A percentile compares a stretch with the other conserved stretches of the same genome.
These are phyloP conservation scores for Phytophthora cactorum DNA, from an alignment of 352 stramenopile species.

Conservation along the genomic window DNA sequence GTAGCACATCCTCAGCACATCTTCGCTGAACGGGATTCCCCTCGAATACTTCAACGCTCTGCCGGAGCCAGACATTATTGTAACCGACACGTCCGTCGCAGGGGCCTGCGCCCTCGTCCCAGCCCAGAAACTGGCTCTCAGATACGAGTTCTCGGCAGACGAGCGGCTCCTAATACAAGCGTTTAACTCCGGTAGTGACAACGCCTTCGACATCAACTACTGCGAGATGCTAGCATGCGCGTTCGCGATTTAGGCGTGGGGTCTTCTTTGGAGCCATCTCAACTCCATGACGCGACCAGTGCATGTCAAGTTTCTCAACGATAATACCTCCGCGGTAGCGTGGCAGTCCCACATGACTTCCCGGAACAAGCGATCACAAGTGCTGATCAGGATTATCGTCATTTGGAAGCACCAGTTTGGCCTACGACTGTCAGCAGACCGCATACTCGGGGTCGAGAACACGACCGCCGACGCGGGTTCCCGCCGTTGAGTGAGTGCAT, in stretches of 20 bases:
- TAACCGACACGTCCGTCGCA: background rate
- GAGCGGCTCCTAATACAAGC: background rate
- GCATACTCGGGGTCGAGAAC: background rate
- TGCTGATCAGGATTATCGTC: background rate
- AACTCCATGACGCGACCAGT: background rate
- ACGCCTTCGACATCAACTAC: slow-evolving; percentile 40
- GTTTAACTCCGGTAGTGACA: background rate
- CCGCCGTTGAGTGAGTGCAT: background rate
- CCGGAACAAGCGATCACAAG: slow-evolving; percentile 17
- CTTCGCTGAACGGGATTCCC: background rate
- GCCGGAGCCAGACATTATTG: background rate
- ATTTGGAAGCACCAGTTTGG: background rate
- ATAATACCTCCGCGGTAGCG: slow-evolving; percentile 25
- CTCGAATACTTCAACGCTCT: background rate
- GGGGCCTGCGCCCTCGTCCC: background rate
- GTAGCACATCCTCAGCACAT: background rate
- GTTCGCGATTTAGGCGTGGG: slow-evolving; percentile 10
- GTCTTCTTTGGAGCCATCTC: background rate
- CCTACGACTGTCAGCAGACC: slow-evolving; percentile 9
- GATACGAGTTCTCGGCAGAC: background rate
- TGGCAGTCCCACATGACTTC: background rate
- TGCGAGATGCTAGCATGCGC: slow-evolving; percentile 22
- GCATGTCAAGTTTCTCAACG: slow-evolving; percentile 29
- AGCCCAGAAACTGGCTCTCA: background rate
- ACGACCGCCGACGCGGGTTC: background rate